A percentile compares a stretch with the other conserved stretches of the same genome.
Evolutionary conservation across 768 basidiomycete species (phyloP).

Genomic region (Termitomyces heimii): DNA sequence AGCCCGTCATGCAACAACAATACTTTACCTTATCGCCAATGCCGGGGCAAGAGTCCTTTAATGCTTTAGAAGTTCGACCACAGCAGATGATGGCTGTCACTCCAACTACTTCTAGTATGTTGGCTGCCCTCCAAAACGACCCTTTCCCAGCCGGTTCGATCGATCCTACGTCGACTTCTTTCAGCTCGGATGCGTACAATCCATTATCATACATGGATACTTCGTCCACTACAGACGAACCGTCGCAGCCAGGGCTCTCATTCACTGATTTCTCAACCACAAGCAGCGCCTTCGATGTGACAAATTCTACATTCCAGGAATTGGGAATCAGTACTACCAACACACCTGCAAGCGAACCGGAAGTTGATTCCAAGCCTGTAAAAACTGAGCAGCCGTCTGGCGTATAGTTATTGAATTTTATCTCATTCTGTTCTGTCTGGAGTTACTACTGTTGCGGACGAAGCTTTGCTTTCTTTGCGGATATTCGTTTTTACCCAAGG

Average conservation of each 20-base stretch:
- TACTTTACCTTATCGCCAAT: conserved; percentile 87
- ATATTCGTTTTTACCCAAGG: conserved; percentile 14
- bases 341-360: conserved; percentile 52
- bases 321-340: conserved; percentile 50
- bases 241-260: conserved; percentile 58
- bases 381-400: conserved; percentile 53
- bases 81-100: conserved; percentile 66
- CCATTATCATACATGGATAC: conserved; percentile 76
- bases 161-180: conserved; percentile 56
- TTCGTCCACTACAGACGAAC: conserved; percentile 56
- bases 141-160: conserved; percentile 60
- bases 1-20: conserved; percentile 87
- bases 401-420: conserved; percentile 22
- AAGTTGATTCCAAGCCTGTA: conserved; percentile 56
- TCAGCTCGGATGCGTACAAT: conserved; percentile 64
- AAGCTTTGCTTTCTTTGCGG: conserved; percentile 9
- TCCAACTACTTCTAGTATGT: conserved; percentile 87
- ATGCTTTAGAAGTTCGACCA: conserved; percentile 56
- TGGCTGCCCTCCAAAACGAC: conserved; percentile 80
- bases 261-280: conserved; percentile 67
- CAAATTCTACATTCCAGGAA: conserved; percentile 62
- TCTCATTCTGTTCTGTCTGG: conserved; percentile 12
- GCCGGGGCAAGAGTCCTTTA: conserved; percentile 80
- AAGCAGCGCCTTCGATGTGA: conserved; percentile 63
- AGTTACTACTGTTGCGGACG: conserved; percentile 1